These are phyloP conservation scores for Thalia dealbata DNA, from an alignment of 176 grass and related monocot genomes.

Conservation along the genomic window DNA sequence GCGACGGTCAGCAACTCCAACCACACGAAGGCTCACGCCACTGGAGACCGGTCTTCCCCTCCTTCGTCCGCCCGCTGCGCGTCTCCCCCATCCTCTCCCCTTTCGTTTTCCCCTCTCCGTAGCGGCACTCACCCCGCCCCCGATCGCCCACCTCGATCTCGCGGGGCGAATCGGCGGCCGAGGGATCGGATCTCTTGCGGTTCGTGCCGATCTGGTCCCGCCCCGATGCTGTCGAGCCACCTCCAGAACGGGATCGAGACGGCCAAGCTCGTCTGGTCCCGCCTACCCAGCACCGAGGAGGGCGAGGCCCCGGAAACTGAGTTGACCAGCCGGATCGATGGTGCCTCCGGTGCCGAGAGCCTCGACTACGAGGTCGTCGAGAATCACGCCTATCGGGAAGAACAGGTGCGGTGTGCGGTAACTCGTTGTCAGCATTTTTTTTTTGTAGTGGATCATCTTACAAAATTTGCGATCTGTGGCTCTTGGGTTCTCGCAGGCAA, in stretches of 20 bases:
- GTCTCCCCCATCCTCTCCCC: background rate
- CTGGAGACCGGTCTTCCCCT: background rate
- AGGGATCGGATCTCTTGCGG: conserved; percentile 8
- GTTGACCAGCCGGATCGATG: conserved; percentile 18
- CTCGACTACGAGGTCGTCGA: conserved; percentile 98
- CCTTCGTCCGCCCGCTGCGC: background rate
- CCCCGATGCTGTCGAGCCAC: conserved; percentile 18
- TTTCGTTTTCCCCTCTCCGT: background rate
- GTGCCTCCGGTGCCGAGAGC: conserved; percentile 50
- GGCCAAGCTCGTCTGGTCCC: conserved; percentile 66
- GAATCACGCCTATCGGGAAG: conserved; percentile 97
- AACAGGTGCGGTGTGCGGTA: conserved; percentile 42
- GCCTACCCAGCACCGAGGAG: conserved; percentile 62
- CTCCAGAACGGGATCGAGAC: conserved; percentile 80
- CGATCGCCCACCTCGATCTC: background rate
- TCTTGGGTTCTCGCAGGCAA: conserved; percentile 45
- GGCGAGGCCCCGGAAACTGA: conserved; percentile 23
- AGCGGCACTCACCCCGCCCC: background rate
- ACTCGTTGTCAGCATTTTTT: background rate
- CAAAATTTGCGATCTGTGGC: background rate
- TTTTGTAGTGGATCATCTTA: conserved; percentile 1
- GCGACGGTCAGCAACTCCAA: background rate
- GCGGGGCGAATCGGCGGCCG: background rate
- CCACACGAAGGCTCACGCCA: background rate
- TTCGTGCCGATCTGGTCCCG: conserved; percentile 9